Base-by-base conservation (phyloP, 169 alveolate species). In the Eimeria falciformis region DNA sequence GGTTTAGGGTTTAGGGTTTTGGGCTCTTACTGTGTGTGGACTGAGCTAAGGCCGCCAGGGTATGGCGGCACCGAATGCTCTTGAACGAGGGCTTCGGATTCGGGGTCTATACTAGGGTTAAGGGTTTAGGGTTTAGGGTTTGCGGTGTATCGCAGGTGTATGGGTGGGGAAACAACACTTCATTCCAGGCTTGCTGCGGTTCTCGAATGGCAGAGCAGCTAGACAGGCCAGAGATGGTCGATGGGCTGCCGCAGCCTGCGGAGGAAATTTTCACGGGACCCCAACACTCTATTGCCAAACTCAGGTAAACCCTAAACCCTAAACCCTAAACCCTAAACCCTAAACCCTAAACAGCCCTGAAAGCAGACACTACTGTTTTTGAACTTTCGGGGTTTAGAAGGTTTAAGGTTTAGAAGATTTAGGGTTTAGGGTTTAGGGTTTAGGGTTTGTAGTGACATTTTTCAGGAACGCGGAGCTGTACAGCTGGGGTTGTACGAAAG, bases 141-240 rank as follows among this genome's bases (percentile, higher is more conserved):
- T 73, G 23, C 7, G 68, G 62, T 17, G 5, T 55, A 17, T 5
- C 47, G 43, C 84, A 95, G 96, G 86, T 95, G 5, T 79, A 88
- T 18, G 97, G 96, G 2, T 95, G 96, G 96, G 97, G 97, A 33
- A 94, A 94, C 79, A 95, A 95, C 91, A 33, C 83, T 1, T 78
- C 43, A 1, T 91, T 93, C 14, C 96, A 95, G 55, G 47, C 94
- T 18, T 96, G 97, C n/a, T 94, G 94, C 37, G 94, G 93, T 1
- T 11, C 56, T 43, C 50, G 66, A 71, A n/a, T 18, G 18, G 91
- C 89, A 7, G 89, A 75, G 56, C 83, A 43, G 2, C 50, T 89
- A 17, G 90, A 78, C 37, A 55, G 91, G 3, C 93, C 93, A 0
- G 92, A 85, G 27, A 25, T 43, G 50, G 85, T 85, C n/a, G 53